These are phyloP conservation scores for Cordia subcordata DNA, from an alignment of 257 asterid species.

Conservation along the genomic window DNA sequence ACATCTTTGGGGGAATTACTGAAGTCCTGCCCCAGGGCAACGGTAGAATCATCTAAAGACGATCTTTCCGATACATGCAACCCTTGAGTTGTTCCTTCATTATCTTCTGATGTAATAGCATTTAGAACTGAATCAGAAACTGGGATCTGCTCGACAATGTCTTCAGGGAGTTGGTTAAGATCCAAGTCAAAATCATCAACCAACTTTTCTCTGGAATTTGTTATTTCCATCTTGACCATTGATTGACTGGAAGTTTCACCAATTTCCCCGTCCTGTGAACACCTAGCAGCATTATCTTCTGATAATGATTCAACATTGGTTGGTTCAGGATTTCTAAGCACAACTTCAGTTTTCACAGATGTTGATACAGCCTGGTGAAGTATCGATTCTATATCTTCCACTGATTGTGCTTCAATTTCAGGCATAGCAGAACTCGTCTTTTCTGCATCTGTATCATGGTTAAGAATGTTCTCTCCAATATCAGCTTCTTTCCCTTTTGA, in stretches of 20 bases:
- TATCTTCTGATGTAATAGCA: slow-evolving; percentile 19
- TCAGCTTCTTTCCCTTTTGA: slow-evolving; percentile 14
- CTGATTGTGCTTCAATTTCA: slow-evolving; percentile 23
- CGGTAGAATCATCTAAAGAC: slow-evolving; percentile 15
- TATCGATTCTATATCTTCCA: slow-evolving; percentile 24
- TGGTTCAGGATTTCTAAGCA: slow-evolving; percentile 2
- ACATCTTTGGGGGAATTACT: not conserved
- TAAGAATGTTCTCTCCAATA: slow-evolving; percentile 8
- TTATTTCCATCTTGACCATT: slow-evolving; percentile 15
- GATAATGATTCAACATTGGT: not conserved
- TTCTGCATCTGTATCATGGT: slow-evolving; percentile 18
- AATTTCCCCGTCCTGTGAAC: slow-evolving; percentile 5
- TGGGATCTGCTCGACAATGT: slow-evolving; percentile 7
- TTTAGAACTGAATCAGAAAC: slow-evolving; percentile 22
- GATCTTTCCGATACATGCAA: slow-evolving; percentile 23
- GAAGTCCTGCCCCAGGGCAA: not conserved
- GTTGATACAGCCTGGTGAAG: slow-evolving; percentile 20
- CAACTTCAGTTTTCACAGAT: slow-evolving; percentile 14
- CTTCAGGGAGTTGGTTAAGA: slow-evolving; percentile 20
- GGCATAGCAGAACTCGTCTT: slow-evolving; percentile 21
- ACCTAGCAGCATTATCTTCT: slow-evolving; percentile 3
- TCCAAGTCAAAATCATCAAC: slow-evolving; percentile 29
- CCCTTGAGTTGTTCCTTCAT: slow-evolving; percentile 25
- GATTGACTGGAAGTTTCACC: slow-evolving; percentile 16
- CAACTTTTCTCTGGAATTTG: slow-evolving; percentile 26